phyloP scores from a whole-genome alignment of 176 grass and related monocot species.

The Bolboschoenus planiculmis region DNA sequence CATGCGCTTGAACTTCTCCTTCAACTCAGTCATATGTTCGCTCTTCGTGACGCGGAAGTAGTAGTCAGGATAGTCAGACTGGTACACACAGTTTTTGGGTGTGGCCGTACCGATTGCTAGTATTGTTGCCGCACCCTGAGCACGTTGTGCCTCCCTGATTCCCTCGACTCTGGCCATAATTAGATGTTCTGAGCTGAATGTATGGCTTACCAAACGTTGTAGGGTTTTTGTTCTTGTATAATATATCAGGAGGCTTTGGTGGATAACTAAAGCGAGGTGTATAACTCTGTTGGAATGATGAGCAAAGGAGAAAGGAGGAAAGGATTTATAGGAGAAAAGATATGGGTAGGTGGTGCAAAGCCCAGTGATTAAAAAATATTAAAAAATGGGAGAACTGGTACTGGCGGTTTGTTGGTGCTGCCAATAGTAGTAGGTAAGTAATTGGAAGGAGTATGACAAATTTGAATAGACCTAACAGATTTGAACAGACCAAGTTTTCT shows the following conservation, averaged over 20 bases:
- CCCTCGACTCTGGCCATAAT: constrained; percentile 10
- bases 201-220: background rate
- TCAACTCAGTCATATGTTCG: constrained; percentile 17
- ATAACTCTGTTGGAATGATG: background rate
- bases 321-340: background rate
- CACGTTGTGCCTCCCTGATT: constrained; percentile 17
- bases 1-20: constrained; percentile 25
- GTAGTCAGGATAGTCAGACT: constrained; percentile 13
- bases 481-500: background rate
- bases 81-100: constrained; percentile 1
- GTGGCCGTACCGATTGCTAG: constrained; percentile 20
- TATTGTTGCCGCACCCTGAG: background rate
- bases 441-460: background rate
- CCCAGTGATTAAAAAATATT: background rate
- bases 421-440: background rate
- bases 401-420: background rate
- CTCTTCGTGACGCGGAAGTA: constrained; percentile 21
- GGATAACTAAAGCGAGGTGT: background rate
- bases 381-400: background rate
- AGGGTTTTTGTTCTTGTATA: background rate
- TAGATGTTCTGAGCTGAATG: background rate
- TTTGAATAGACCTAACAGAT: background rate
- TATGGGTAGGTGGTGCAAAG: background rate
- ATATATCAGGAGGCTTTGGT: background rate
- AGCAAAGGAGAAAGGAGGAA: background rate